These are phyloP conservation scores for Ballota nigra DNA, from an alignment of 257 asterid genomes.

Conservation along the genomic window DNA sequence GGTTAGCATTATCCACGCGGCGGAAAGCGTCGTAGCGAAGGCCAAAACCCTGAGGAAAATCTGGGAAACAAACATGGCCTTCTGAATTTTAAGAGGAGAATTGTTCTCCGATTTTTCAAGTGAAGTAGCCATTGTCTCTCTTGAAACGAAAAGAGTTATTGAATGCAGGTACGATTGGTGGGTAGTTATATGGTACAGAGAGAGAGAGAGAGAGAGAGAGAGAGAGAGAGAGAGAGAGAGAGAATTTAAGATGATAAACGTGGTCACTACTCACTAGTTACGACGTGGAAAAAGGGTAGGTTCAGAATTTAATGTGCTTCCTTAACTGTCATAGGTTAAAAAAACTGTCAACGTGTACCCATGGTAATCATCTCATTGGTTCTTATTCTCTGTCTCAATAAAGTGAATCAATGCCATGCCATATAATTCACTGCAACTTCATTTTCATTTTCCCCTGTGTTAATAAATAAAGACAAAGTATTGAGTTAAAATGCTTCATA, in stretches of 20 bases:
- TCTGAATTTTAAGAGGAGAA: slow-evolving; percentile 29
- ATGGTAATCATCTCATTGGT: not conserved
- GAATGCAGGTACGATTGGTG: slow-evolving; percentile 16
- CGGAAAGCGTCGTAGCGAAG: slow-evolving; percentile 41
- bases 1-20: slow-evolving; percentile 49
- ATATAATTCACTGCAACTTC: not conserved
- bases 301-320: slow-evolving; percentile 23
- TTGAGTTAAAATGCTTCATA: too few relatives aligned
- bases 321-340: slow-evolving; percentile 1
- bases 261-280: slow-evolving; percentile 4
- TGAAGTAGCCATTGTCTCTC: slow-evolving; percentile 17
- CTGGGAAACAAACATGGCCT: slow-evolving; percentile 30
- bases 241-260: slow-evolving; percentile 9
- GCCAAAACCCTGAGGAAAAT: slow-evolving; percentile 39
- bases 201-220: too few relatives aligned
- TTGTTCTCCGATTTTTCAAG: slow-evolving; percentile 16
- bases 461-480: too few relatives aligned
- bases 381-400: not conserved
- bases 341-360: not conserved
- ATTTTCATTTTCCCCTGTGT: too few relatives aligned
- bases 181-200: slow-evolving; percentile 18
- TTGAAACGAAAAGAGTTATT: not conserved
- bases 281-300: slow-evolving; percentile 19
- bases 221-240: slow-evolving; percentile 17
- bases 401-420: not conserved